Percentiles rank a stretch among this genome's conserved stretches.
phyloP scores from a whole-genome alignment of 768 basidiomycete species.

The Boletellus ananas region DNA sequence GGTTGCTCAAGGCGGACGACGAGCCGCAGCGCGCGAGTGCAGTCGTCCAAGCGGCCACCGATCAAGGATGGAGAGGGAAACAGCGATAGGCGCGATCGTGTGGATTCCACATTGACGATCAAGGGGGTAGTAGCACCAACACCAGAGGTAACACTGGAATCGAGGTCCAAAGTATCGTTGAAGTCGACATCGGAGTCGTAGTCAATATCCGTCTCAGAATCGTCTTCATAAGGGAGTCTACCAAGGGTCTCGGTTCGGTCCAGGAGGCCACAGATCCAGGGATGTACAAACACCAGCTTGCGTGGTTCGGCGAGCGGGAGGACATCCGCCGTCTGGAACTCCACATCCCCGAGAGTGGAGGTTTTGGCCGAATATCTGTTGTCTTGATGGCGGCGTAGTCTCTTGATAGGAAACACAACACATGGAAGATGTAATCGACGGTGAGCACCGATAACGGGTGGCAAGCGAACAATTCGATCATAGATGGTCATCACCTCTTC shows the following conservation, averaged over 20 bases:
- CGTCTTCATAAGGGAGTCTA: slow-evolving; percentile 3
- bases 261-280: slow-evolving; percentile 7
- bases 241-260: not conserved
- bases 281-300: slow-evolving; percentile 9
- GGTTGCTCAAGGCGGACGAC: slow-evolving; percentile 12
- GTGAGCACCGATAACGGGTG: slow-evolving; percentile 4
- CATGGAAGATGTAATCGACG: slow-evolving; percentile 11
- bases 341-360: slow-evolving; percentile 6
- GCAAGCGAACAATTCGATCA: slow-evolving; percentile 5
- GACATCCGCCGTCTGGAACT: slow-evolving; percentile 4
- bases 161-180: slow-evolving; percentile 2
- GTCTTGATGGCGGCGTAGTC: not conserved
- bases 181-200: slow-evolving; percentile 7
- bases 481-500: slow-evolving; percentile 3
- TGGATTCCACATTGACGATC: slow-evolving; percentile 2
- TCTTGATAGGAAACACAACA: slow-evolving; percentile 9
- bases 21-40: slow-evolving; percentile 9
- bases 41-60: slow-evolving; percentile 4
- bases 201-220: slow-evolving; percentile 3
- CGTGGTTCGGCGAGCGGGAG: slow-evolving; percentile 2
- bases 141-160: not conserved
- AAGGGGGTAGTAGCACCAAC: not conserved
- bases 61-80: slow-evolving; percentile 3
- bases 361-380: slow-evolving; percentile 5
- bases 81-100: not conserved